These are phyloP conservation scores for Venturiaceae sp. DNA, from an alignment of 2,329 filamentous ascomycete genomes.

Conservation along the genomic window DNA sequence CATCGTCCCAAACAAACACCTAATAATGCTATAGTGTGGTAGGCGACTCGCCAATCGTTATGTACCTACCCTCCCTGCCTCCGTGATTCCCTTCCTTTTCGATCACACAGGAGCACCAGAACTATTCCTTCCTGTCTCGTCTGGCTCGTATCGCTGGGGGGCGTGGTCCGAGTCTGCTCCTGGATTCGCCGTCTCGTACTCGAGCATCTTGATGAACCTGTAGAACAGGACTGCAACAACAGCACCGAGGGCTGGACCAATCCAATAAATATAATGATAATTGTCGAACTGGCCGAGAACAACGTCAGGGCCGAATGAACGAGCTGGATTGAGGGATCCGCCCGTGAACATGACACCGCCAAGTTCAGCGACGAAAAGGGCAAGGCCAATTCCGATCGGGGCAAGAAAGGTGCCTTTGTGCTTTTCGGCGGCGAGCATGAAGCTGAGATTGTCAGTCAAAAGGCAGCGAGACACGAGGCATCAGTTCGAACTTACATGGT, in stretches of 20 bases:
- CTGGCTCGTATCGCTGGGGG: not conserved
- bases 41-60: not conserved
- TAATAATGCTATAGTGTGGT: not conserved
- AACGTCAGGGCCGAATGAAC: constrained; percentile 39
- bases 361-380: constrained; percentile 37
- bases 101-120: not conserved
- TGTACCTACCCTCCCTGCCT: not conserved
- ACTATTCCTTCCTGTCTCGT: not conserved
- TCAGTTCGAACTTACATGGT: constrained; percentile 24
- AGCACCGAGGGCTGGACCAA: constrained; percentile 36
- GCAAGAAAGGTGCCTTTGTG: constrained; percentile 29
- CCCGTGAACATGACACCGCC: constrained; percentile 37
- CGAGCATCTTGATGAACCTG: constrained; percentile 36
- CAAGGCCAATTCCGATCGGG: constrained; percentile 32
- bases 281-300: constrained; percentile 29
- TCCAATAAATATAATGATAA: constrained; percentile 44
- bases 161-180: constrained; percentile 24
- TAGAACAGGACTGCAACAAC: constrained; percentile 39
- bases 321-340: constrained; percentile 38
- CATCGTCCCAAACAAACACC: too few relatives aligned
- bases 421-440: constrained; percentile 33
- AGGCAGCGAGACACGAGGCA: not conserved
- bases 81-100: not conserved
- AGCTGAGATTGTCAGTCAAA: constrained; percentile 11
- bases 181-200: constrained; percentile 42